These are phyloP conservation scores for Salix viminalis DNA, from an alignment of 345 rosid genomes.

Conservation along the genomic window DNA sequence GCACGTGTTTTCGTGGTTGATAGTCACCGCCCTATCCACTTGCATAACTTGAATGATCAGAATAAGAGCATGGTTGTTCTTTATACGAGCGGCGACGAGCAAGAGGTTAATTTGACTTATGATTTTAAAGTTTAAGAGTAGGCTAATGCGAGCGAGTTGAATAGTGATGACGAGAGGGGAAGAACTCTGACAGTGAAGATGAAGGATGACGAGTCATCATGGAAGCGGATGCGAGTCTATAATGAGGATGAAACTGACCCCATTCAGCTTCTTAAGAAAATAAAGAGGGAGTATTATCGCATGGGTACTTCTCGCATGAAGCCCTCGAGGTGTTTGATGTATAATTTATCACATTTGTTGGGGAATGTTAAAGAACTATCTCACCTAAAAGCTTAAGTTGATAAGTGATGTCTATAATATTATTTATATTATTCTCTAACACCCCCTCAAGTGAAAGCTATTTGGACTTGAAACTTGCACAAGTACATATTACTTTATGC, in stretches of 20 bases:
- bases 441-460: too few species aligned
- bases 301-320: constrained; percentile 94
- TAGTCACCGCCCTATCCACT: constrained; percentile 88
- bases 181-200: constrained; percentile 24
- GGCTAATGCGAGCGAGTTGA: constrained; percentile 56
- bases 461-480: too few species aligned
- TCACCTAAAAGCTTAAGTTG: too few species aligned
- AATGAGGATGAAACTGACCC: constrained; percentile 39
- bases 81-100: constrained; percentile 75
- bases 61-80: constrained; percentile 81
- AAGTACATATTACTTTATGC: too few species aligned
- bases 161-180: constrained; percentile 32
- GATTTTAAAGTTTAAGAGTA: constrained; percentile 71
- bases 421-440: too few species aligned
- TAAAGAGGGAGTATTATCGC: constrained; percentile 64
- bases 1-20: constrained; percentile 76
- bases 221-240: constrained; percentile 61
- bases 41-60: constrained; percentile 67
- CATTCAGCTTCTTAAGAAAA: constrained; percentile 48
- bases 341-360: constrained; percentile 65
- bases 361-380: too few species aligned
- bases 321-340: constrained; percentile 81
- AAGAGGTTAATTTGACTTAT: constrained; percentile 68
- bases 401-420: too few species aligned
- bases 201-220: constrained; percentile 24